Percentiles rank a stretch among this genome's conserved stretches.
phyloP scores from a whole-genome alignment of 108 stramenopile species.

The Nitzschia sp. region DNA sequence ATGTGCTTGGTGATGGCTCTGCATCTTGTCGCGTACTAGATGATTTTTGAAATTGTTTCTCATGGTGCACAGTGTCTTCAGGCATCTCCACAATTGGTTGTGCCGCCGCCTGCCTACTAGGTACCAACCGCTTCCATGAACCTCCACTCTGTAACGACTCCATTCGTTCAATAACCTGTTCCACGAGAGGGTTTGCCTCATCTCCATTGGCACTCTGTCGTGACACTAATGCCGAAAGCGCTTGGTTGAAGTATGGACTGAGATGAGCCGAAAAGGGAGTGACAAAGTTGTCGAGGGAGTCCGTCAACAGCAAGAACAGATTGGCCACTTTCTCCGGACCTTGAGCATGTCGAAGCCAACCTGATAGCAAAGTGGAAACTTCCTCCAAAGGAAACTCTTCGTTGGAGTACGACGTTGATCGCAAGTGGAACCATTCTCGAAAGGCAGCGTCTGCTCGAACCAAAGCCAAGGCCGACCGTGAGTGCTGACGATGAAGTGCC shows the following conservation, averaged over 20 bases:
- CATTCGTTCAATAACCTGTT: neutral
- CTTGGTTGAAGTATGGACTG: neutral
- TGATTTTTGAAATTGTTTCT: neutral
- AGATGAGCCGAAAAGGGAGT: neutral
- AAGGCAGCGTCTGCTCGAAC: neutral
- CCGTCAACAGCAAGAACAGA: slow-evolving; percentile 8
- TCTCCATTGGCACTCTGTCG: neutral
- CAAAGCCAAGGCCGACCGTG: slow-evolving; percentile 13
- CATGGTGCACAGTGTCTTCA: neutral
- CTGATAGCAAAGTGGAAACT: slow-evolving; percentile 11
- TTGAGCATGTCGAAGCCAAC: slow-evolving; percentile 5
- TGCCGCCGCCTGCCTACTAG: neutral
- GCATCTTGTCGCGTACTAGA: slow-evolving; percentile 2
- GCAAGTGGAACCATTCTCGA: slow-evolving; percentile 2
- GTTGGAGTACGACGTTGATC: neutral
- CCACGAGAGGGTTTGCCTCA: neutral
- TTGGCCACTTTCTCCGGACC: slow-evolving; percentile 10
- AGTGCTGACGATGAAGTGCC: slow-evolving; percentile 4
- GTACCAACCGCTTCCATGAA: neutral
- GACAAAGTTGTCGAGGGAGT: neutral
- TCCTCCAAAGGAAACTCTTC: slow-evolving; percentile 20
- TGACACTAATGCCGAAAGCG: slow-evolving; percentile 1
- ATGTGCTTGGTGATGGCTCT: neutral
- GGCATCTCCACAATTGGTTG: neutral
- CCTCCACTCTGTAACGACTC: slow-evolving; percentile 1